Conservation (phyloP, 352 stramenopile genomes). For the Pythium plurisporium region DNA sequence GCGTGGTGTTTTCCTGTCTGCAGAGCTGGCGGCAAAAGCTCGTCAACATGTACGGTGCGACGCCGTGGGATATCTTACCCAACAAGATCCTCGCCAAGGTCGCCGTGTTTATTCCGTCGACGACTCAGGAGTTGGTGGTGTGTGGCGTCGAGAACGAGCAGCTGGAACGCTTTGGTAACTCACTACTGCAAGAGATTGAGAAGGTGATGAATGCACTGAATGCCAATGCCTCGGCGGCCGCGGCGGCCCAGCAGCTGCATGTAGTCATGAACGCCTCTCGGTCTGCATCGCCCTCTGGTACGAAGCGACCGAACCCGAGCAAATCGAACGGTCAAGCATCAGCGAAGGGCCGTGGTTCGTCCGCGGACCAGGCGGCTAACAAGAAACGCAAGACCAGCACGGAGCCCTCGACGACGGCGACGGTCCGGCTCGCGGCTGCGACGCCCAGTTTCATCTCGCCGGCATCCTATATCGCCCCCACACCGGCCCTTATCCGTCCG, state of each 20-base stretch:
- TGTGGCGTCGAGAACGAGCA: slow-evolving; percentile 47
- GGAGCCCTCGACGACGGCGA: neutral
- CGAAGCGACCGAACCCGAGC: slow-evolving; percentile 8
- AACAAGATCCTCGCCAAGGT: slow-evolving; percentile 73
- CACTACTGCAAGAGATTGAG: slow-evolving; percentile 52
- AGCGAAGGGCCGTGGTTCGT: neutral
- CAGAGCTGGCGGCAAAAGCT: slow-evolving; percentile 79
- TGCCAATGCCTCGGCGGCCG: slow-evolving; percentile 9
- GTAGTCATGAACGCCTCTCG: neutral
- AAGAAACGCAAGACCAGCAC: slow-evolving; percentile 24
- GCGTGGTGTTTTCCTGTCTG: slow-evolving; percentile 60
- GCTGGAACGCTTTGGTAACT: slow-evolving; percentile 55
- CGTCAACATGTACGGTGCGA: slow-evolving; percentile 63
- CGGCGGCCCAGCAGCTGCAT: slow-evolving; percentile 17
- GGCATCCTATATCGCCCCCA: slow-evolving; percentile 28
- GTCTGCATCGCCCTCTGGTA: neutral
- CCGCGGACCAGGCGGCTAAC: slow-evolving; percentile 1
- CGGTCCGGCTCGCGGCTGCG: slow-evolving; percentile 1
- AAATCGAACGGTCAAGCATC: neutral
- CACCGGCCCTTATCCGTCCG: slow-evolving; percentile 36
- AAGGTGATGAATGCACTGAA: slow-evolving; percentile 27
- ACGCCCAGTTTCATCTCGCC: neutral
- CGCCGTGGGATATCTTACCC: slow-evolving; percentile 68
- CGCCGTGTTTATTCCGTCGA: slow-evolving; percentile 50
- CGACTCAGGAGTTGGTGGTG: slow-evolving; percentile 45